A percentile compares a stretch with the other conserved stretches of the same genome.
These are phyloP conservation scores for Gynandropsis gynandra DNA, from an alignment of 345 rosid species.

Conservation along the genomic window DNA sequence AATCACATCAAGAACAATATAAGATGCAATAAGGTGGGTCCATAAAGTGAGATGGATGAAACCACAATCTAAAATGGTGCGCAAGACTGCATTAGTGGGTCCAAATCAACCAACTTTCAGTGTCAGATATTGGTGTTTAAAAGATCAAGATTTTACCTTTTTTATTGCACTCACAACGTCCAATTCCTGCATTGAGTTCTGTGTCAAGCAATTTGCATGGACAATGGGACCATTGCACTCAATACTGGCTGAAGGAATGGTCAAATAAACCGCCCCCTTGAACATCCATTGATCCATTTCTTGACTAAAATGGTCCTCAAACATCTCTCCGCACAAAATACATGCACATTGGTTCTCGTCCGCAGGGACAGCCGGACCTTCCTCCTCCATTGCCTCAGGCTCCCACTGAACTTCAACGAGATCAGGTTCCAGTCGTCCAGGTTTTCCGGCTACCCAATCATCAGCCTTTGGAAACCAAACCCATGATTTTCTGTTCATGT, in stretches of 20 bases:
- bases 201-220: slow-evolving; percentile 56
- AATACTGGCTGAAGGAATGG: slow-evolving; percentile 26
- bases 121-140: neutral
- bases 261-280: slow-evolving; percentile 58
- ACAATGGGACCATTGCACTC: slow-evolving; percentile 46
- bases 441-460: slow-evolving; percentile 60
- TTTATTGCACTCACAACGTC: slow-evolving; percentile 38
- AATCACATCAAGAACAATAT: neutral
- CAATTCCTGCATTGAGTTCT: slow-evolving; percentile 43
- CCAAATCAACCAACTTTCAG: neutral
- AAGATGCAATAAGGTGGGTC: slow-evolving; percentile 6
- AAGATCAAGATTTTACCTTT: slow-evolving; percentile 45
- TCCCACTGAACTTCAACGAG: slow-evolving; percentile 28
- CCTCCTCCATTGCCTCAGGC: slow-evolving; percentile 27
- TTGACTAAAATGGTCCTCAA: slow-evolving; percentile 69
- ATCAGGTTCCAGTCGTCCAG: slow-evolving; percentile 35
- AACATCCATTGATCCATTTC: slow-evolving; percentile 72
- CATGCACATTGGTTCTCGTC: slow-evolving; percentile 85
- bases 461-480: slow-evolving; percentile 62
- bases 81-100: neutral
- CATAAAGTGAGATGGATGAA: slow-evolving; percentile 2
- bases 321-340: slow-evolving; percentile 77
- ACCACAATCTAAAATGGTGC: neutral
- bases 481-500: slow-evolving; percentile 33
- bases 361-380: slow-evolving; percentile 52